Evolutionary conservation across 2,329 filamentous ascomycete genomes (phyloP), one percentile per base, ranked within the genome.

Genomic region (Trichoderma breve): DNA sequence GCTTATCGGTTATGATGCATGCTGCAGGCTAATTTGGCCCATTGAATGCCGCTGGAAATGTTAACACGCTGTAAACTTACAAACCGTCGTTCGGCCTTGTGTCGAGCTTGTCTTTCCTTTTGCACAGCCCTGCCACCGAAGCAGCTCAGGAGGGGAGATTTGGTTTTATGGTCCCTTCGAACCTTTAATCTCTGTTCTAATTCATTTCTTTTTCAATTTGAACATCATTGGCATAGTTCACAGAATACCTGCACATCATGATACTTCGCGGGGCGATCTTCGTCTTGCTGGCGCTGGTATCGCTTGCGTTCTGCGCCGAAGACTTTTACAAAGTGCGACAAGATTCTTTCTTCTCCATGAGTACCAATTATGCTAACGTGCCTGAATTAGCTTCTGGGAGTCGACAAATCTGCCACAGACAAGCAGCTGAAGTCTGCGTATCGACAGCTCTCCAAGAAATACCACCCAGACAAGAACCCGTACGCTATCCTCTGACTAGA

Each of bases 401-500:
- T 99, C 74, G 88, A 91, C 78, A 94, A 90, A 78, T 86, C 91
- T 73, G 95, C 95, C 18, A 91, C 89, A 61, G 94, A 97, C 69
- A 91, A 91, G 78, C 92, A 98, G 78, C 92, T 99, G 80, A 99
- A 99, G 83, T 92, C 93, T 60, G 95, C 96, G 26, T 99, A 99
- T 83, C 90, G 95, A 73, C 91, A 90, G 73, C 86, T 99, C 12
- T 97, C 93, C 85, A 98, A 98, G 83, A 97, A 97, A 81, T 98
- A 89, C 81, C 96, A 99, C 80, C 96, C 96, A 4, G 96, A 99
- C 83, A 99, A 99, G 88, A 98, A 98, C 78, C 94, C 95, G 92
- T 96, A 88, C 78, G 92, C 84, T 58, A 65, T 60, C 62, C 14
- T 57, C 14, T 1, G 26, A 11, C 26, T 12, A 9, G 71, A 32